Conservation (phyloP, 1,139 yeast species). For the Sugiyamaella sp. region DNA sequence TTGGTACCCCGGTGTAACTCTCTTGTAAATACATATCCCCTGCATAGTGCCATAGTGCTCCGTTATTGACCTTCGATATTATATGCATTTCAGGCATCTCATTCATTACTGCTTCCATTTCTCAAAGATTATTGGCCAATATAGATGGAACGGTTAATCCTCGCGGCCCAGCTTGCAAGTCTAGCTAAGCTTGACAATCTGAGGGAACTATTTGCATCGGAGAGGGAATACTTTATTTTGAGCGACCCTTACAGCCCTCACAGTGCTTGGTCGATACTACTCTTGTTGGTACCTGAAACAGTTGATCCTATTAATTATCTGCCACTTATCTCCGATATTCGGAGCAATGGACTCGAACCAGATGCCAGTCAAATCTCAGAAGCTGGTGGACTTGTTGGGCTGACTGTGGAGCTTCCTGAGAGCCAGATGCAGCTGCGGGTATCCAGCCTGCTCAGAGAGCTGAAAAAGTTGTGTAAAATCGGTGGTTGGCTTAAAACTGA, state of each 20-base stretch:
- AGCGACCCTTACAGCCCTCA: conserved; percentile 24
- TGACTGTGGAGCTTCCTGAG: conserved; percentile 21
- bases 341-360: conserved; percentile 13
- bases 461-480: conserved; percentile 20
- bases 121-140: too few relatives aligned
- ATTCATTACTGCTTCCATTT: too few relatives aligned
- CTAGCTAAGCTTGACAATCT: conserved; percentile 27
- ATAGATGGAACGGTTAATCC: conserved; percentile 17
- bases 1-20: background rate
- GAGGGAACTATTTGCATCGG: conserved; percentile 21
- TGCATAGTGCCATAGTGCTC: background rate
- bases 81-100: too few relatives aligned
- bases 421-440: conserved; percentile 24
- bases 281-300: conserved; percentile 32
- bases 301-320: conserved; percentile 26
- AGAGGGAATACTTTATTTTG: conserved; percentile 20
- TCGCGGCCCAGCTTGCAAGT: conserved; percentile 31
- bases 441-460: conserved; percentile 22
- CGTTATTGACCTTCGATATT: too few relatives aligned
- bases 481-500: conserved; percentile 28
- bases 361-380: conserved; percentile 6
- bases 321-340: conserved; percentile 23
- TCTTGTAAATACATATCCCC: too few relatives aligned
- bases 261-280: conserved; percentile 28
- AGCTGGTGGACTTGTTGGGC: background rate